These are phyloP conservation scores for Solanum hybrid DNA, from an alignment of 305 asterid species.

Conservation along the genomic window DNA sequence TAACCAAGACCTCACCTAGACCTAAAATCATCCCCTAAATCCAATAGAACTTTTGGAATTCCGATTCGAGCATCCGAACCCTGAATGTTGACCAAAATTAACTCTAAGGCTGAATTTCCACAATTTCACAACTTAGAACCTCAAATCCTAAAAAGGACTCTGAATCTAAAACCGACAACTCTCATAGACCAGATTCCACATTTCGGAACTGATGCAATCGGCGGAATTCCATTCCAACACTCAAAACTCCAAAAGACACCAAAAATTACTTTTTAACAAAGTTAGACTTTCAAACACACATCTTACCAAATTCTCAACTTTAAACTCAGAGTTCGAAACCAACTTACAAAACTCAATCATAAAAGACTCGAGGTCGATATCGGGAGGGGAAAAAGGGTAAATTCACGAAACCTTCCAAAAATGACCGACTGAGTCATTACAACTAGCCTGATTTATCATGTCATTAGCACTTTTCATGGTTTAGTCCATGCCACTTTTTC, in stretches of 20 bases:
- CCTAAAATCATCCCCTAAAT: background rate
- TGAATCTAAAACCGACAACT: background rate
- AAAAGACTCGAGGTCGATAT: too few species aligned
- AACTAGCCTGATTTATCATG: background rate
- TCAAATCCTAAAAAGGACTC: background rate
- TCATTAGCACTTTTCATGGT: background rate
- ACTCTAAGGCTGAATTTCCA: background rate
- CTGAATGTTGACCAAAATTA: background rate
- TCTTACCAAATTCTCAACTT: too few species aligned
- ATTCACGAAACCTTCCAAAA: too few species aligned
- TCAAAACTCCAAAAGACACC: too few species aligned
- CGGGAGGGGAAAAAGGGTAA: accelerated
- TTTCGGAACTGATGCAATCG: too few species aligned
- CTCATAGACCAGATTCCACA: background rate
- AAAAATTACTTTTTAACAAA: too few species aligned
- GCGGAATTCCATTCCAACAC: too few species aligned
- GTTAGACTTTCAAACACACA: too few species aligned
- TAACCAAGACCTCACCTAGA: background rate
- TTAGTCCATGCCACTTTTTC: background rate
- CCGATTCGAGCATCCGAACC: background rate
- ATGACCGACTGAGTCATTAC: too few species aligned
- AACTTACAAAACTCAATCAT: too few species aligned
- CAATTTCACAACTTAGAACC: background rate
- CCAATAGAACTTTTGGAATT: background rate
- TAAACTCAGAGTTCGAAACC: too few species aligned